Conservation (phyloP, 78 protist species). For the Guillardia theta region DNA sequence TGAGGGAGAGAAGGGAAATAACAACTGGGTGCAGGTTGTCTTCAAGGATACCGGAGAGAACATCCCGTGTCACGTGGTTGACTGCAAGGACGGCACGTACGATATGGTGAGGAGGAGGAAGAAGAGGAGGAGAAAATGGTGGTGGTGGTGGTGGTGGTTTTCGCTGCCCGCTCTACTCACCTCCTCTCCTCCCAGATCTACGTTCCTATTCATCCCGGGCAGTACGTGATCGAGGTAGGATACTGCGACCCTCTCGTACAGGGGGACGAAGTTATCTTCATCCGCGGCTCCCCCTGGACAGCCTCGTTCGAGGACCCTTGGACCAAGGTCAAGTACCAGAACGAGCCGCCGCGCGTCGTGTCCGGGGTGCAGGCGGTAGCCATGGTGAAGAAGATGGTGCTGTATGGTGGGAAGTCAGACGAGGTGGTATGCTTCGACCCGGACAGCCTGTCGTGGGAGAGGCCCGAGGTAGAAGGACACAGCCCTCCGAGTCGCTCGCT, state of each 20-base stretch:
- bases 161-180: too few relatives aligned
- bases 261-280: not conserved
- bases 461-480: not conserved
- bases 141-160: too few relatives aligned
- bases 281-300: conserved; percentile 29
- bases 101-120: too few relatives aligned
- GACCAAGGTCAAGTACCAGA: not conserved
- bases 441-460: not conserved
- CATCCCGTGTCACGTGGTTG: not conserved
- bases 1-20: too few relatives aligned
- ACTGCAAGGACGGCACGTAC: conserved; percentile 9
- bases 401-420: not conserved
- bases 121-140: too few relatives aligned
- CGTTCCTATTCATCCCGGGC: not conserved
- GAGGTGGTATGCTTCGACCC: not conserved
- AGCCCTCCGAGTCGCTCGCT: not conserved
- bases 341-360: not conserved
- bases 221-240: not conserved
- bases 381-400: conserved; percentile 1
- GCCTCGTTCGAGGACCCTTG: conserved; percentile 33
- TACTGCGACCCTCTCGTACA: conserved; percentile 29
- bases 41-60: not conserved
- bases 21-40: too few relatives aligned
- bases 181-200: too few relatives aligned
- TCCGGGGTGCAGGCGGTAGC: not conserved